phyloP scores from a whole-genome alignment of 495 filamentous ascomycete species.

The Xylaria flabelliformis region DNA sequence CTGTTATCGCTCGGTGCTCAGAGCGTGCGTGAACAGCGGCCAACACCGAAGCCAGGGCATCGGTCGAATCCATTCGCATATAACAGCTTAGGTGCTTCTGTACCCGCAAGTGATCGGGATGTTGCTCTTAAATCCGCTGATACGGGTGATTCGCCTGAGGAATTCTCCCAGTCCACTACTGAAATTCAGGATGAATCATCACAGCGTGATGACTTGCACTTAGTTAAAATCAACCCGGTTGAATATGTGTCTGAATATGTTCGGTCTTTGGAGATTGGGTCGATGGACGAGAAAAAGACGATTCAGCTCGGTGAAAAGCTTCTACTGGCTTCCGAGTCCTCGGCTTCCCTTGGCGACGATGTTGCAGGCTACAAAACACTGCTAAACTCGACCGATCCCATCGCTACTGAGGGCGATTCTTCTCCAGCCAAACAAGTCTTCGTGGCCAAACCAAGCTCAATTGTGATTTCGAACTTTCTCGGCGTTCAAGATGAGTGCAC shows the following conservation, averaged over 20 bases:
- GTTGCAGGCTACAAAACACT: conserved; percentile 22
- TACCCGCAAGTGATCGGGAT: conserved; percentile 32
- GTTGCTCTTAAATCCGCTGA: neutral
- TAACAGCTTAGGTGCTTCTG: conserved; percentile 29
- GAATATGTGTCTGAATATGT: conserved; percentile 22
- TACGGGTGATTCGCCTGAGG: neutral
- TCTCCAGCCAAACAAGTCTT: conserved; percentile 33
- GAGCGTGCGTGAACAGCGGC: conserved; percentile 37
- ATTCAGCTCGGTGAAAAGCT: conserved; percentile 34
- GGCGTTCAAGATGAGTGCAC: conserved; percentile 40
- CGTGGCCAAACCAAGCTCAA: conserved; percentile 35
- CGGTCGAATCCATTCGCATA: neutral
- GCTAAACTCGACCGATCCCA: conserved; percentile 14
- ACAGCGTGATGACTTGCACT: neutral
- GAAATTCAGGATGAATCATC: neutral
- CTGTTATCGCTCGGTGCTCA: conserved; percentile 37
- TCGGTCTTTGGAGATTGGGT: neutral
- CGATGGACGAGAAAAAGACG: conserved; percentile 21
- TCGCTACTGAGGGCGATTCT: conserved; percentile 21
- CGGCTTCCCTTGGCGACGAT: conserved; percentile 24
- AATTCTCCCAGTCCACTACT: neutral
- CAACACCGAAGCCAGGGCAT: conserved; percentile 26
- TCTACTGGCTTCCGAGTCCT: conserved; percentile 27
- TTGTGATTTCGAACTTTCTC: conserved; percentile 45
- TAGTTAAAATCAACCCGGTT: conserved; percentile 15